These are phyloP conservation scores for Cladorrhinum sp. DNA, from an alignment of 2,329 filamentous ascomycete genomes.

Conservation along the genomic window DNA sequence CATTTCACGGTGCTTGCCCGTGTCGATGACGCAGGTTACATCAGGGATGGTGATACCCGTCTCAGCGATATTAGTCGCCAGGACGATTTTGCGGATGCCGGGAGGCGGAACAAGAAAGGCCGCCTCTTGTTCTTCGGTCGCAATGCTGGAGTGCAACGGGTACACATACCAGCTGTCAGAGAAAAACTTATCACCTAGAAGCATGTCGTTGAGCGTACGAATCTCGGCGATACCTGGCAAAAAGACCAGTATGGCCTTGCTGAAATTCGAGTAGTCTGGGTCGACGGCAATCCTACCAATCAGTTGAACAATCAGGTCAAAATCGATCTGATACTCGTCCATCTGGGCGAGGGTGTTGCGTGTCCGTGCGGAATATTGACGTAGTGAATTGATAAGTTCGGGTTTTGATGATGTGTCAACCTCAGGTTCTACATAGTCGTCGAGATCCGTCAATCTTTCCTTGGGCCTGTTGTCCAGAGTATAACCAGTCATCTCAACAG, in stretches of 20 bases:
- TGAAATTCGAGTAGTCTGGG: slow-evolving; percentile 65
- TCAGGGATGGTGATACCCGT: slow-evolving; percentile 98
- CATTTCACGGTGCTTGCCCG: slow-evolving; percentile 97
- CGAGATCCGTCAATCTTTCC: slow-evolving; percentile 59
- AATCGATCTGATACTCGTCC: slow-evolving; percentile 90
- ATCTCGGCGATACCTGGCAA: slow-evolving; percentile 94
- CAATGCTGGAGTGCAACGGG: slow-evolving; percentile 89
- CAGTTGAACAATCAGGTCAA: slow-evolving; percentile 77
- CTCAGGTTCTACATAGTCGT: slow-evolving; percentile 58
- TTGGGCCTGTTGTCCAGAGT: slow-evolving; percentile 49
- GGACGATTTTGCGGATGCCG: slow-evolving; percentile 85
- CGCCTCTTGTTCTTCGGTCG: slow-evolving; percentile 92
- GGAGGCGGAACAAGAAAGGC: slow-evolving; percentile 83
- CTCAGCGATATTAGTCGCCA: slow-evolving; percentile 97
- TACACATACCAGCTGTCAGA: slow-evolving; percentile 78
- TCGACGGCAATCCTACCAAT: slow-evolving; percentile 73
- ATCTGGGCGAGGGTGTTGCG: slow-evolving; percentile 71
- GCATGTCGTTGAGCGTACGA: slow-evolving; percentile 78
- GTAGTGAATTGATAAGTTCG: slow-evolving; percentile 62
- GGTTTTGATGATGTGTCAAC: slow-evolving; percentile 50
- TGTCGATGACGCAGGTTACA: slow-evolving; percentile 94
- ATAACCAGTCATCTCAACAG: slow-evolving; percentile 82
- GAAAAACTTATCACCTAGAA: slow-evolving; percentile 75
- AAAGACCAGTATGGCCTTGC: slow-evolving; percentile 91
- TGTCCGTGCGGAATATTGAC: slow-evolving; percentile 73